These are phyloP conservation scores for Boletus edulis DNA, from an alignment of 768 basidiomycete genomes.

Conservation along the genomic window DNA sequence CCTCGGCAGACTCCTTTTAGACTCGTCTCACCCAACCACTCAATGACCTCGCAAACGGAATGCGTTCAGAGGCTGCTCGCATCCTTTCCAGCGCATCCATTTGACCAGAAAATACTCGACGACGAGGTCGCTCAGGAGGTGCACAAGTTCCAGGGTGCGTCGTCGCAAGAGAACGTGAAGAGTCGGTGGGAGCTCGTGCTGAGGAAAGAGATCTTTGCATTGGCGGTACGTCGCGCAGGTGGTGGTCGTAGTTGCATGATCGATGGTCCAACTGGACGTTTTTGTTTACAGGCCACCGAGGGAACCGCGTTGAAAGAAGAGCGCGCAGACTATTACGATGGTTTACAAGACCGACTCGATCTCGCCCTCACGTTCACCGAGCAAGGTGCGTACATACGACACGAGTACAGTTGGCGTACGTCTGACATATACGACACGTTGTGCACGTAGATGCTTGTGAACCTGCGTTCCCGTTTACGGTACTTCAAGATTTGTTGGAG, in stretches of 20 bases:
- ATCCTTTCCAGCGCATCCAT: conserved; percentile 50
- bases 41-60: conserved; percentile 53
- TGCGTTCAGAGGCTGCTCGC: conserved; percentile 49
- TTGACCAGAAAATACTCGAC: conserved; percentile 46
- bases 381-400: conserved; percentile 47
- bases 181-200: conserved; percentile 75
- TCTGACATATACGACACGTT: not conserved
- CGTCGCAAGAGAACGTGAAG: conserved; percentile 58
- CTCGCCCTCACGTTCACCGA: conserved; percentile 75
- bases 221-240: conserved; percentile 54
- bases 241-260: not conserved
- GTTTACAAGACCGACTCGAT: conserved; percentile 64
- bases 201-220: conserved; percentile 65
- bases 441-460: conserved; percentile 67
- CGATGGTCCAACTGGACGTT: not conserved
- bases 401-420: not conserved
- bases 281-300: conserved; percentile 53
- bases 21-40: not conserved
- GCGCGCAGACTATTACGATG: conserved; percentile 56
- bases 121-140: conserved; percentile 49
- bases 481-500: conserved; percentile 82
- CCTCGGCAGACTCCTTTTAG: conserved; percentile 17
- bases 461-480: conserved; percentile 63
- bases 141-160: conserved; percentile 37
- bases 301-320: conserved; percentile 58